Conservation (phyloP, 305 asterid genomes). For the Fraxinus platypoda region DNA sequence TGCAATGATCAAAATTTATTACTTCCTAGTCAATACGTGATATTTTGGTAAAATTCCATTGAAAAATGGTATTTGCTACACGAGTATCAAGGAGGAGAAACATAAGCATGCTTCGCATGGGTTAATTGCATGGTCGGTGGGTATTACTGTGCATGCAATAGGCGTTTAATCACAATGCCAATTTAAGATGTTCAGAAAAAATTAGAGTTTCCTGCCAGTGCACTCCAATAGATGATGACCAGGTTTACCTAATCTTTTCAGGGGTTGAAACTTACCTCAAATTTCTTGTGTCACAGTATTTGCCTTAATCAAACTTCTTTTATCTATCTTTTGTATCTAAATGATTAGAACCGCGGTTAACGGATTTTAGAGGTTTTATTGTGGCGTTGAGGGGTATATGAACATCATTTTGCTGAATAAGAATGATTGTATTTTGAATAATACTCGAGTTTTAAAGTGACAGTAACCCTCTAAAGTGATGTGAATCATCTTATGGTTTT, state of each 20-base stretch:
- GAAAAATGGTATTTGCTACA: not conserved
- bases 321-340: not conserved
- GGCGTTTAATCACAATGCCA: not conserved
- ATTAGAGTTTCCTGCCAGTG: not conserved
- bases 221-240: conserved; percentile 14
- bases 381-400: not conserved
- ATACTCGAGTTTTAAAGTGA: not conserved
- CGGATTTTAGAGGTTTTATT: not conserved
- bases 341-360: not conserved
- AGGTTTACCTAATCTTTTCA: not conserved
- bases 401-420: not conserved
- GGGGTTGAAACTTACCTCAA: not conserved
- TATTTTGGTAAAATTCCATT: not conserved
- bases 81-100: not conserved
- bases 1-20: not conserved
- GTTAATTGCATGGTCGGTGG: not conserved
- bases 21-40: not conserved
- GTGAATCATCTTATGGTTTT: not conserved
- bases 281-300: conserved; percentile 14
- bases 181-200: not conserved
- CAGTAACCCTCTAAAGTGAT: not conserved
- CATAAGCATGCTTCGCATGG: not conserved
- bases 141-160: not conserved
- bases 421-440: not conserved
- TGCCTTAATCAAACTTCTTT: conserved; percentile 14